phyloP scores from a whole-genome alignment of 805 yeast species.

The Ogataea pilisensis region DNA sequence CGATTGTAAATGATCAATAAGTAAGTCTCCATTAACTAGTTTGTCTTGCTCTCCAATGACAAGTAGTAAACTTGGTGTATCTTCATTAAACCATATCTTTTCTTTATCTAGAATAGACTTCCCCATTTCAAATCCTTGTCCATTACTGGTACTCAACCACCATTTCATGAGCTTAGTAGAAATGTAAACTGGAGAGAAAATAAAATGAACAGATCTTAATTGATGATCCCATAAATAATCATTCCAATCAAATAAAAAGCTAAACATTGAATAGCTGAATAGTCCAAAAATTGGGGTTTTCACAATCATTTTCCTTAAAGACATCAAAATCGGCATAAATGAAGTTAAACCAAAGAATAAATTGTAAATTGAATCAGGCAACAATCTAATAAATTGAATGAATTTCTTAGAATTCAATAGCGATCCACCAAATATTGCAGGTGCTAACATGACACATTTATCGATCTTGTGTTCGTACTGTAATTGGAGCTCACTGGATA shows the following conservation, averaged over 20 bases:
- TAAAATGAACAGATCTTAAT: conserved; percentile 67
- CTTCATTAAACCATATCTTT: conserved; percentile 48
- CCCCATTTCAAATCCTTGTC: conserved; percentile 40
- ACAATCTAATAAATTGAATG: conserved; percentile 55
- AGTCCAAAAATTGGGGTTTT: conserved; percentile 52
- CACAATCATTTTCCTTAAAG: conserved; percentile 47
- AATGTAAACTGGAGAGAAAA: conserved; percentile 82
- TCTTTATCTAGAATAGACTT: conserved; percentile 51
- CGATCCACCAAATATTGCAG: conserved; percentile 87
- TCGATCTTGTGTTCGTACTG: conserved; percentile 44
- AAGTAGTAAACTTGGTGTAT: conserved; percentile 57
- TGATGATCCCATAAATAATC: conserved; percentile 70
- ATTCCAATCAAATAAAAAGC: conserved; percentile 83
- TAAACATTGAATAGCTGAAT: conserved; percentile 77
- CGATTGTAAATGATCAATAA: conserved; percentile 58
- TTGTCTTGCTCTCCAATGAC: conserved; percentile 72
- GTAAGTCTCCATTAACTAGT: conserved; percentile 70
- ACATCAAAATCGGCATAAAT: conserved; percentile 73
- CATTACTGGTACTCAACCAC: conserved; percentile 66
- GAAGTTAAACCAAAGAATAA: conserved; percentile 71
- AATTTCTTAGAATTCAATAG: conserved; percentile 59
- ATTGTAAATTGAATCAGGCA: conserved; percentile 42
- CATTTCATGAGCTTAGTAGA: conserved; percentile 81
- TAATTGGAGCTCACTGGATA: conserved; percentile 46
- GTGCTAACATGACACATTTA: conserved; percentile 74